Base-by-base conservation (phyloP, 176 grass and related monocot genomes). In the Carex pumila region DNA sequence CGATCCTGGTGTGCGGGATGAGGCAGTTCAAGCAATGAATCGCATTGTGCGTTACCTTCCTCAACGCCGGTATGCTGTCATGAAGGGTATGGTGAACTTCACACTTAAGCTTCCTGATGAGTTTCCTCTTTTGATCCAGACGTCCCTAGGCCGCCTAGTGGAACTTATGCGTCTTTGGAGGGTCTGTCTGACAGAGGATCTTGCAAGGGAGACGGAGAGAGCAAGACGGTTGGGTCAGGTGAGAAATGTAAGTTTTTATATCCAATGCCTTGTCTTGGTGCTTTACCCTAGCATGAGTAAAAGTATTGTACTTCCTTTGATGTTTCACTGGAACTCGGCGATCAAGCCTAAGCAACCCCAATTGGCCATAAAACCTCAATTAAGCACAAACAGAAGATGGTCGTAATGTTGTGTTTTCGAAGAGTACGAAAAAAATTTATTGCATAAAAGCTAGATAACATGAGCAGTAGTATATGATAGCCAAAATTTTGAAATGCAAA, bases 81-180 rank as follows among this genome's bases (percentile, higher is more conserved):
- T 98, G 91, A 98, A 92, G 87, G 96, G 96, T 79, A 98, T 98
- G 96, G 89, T 93, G 50, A 98, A 81, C 60, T 98, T 98, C 90
- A 95, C 95, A 81, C 93, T 98, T 13, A 98, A 98, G 85, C 91
- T 98, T 85, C 96, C 96, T 13, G 96, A 98, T 34, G 96, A 98
- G 71, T 95, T 90, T 62, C 96, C 96, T 86, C 91, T 98, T 76
- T 83, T 95, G 66, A 98, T 98, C 85, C 96, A 95, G 81, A 93
- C 93, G n/a, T 95, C 96, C 47, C 83, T 98, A 18, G 91, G 86
- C 7, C 92, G 96, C 21, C 79, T 98, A 17, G 96, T 98, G 78
- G 96, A 98, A 79, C 89, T 95, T 74, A 98, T 95, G 91, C 85
- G 91, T 18, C 83, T 95, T 65, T 98, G 96, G 96, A 91, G 92